Evolutionary conservation across 371 early-diverging fungal species (phyloP), one percentile per base, ranked within the genome.

Genomic region (Coemansia sp.): DNA sequence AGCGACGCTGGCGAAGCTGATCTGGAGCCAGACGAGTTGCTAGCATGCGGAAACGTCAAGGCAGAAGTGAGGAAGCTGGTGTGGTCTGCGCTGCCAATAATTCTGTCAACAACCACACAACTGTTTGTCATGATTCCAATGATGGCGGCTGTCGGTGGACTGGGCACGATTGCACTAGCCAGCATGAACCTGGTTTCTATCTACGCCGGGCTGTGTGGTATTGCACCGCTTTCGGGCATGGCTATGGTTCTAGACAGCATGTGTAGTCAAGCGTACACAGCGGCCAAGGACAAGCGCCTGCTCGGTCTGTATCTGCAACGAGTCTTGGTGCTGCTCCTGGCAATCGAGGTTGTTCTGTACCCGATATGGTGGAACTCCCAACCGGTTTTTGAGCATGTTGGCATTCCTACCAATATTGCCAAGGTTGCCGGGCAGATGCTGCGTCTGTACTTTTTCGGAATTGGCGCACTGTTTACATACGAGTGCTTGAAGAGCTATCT

Each of bases 201-300:
- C 5, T 77, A 68, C 56, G 61, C 68, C 0, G 77, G 77, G 2
- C 48, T 77, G 18, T 54, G 57, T 20, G 77, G 77, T 2, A 18
- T 66, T n/a, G 58, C 78, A 30, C 69, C 69, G 9, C 57, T 78
- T n/a, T 58, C 57, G n/a, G 78, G 78, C 1, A 54, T 72, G 28
- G 54, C 74, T 5, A 87, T 93, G 40, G 95, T 92, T 0, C 82
- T 96, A 21, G 95, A 96, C 77, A 94, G 95, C 3, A 82, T 96
- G 53, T 94, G 94, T 68, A 88, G 91, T 23, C 95, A 96, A 80
- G 86, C 92, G 23, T 92, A 84, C 78, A 93, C 94, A 0, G 93
- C 87, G 0, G 80, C 88, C 6, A 77, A 70, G 21, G 91, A 94
- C 80, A 85, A 85, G 59, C 86, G 86, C 28, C 71, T 88, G 9